These are phyloP conservation scores for Eucommia ulmoides DNA, from an alignment of 257 asterid species.

Conservation along the genomic window DNA sequence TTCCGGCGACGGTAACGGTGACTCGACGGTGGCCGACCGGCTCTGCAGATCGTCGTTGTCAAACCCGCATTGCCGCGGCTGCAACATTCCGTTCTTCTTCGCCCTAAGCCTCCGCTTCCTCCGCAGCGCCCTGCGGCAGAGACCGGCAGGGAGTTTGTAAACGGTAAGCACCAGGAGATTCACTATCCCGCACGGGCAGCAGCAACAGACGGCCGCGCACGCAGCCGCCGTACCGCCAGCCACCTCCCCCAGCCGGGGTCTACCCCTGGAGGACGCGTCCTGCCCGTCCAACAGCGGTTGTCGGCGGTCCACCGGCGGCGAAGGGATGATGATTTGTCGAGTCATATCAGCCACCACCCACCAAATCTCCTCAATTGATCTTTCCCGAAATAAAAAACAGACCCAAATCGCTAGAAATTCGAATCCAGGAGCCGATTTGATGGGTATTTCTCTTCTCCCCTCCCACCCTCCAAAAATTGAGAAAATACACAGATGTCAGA, in stretches of 20 bases:
- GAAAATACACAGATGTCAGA: no score
- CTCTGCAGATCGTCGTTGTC: neutral
- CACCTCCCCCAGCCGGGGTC: constrained; percentile 42
- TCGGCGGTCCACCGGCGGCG: constrained; percentile 15
- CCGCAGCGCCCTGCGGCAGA: constrained; percentile 32
- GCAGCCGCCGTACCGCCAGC: constrained; percentile 77
- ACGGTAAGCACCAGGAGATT: constrained; percentile 46
- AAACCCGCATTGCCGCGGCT: neutral
- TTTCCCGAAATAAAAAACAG: no score
- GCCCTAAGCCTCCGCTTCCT: constrained; percentile 31
- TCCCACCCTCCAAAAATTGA: no score
- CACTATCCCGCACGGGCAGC: constrained; percentile 59
- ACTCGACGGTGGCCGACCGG: no score
- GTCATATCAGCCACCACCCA: no score
- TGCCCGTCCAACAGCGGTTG: constrained; percentile 22
- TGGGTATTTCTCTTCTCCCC: no score
- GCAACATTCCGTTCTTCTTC: constrained; percentile 13
- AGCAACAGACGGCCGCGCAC: constrained; percentile 78
- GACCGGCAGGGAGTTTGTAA: constrained; percentile 65
- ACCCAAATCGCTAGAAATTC: no score
- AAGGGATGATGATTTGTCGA: constrained; percentile 10
- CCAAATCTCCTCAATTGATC: no score
- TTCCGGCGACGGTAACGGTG: no score
- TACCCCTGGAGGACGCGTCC: constrained; percentile 12
- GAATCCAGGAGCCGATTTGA: no score